Evolutionary conservation across 352 stramenopile genomes (phyloP).

Genomic region (Aphanomyces invadans): DNA sequence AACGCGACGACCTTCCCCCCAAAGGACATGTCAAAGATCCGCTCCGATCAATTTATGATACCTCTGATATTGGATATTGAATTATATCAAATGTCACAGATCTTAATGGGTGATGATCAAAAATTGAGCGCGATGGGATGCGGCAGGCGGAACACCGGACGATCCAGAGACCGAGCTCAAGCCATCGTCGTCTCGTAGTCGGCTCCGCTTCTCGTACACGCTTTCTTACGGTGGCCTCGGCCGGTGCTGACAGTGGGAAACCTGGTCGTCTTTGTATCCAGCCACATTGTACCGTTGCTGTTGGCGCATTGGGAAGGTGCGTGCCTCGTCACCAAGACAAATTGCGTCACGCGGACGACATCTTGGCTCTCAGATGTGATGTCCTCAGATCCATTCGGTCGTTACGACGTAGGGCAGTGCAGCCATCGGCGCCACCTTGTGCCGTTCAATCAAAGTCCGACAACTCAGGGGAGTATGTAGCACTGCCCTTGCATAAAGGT

Average conservation of each 20-base stretch:
- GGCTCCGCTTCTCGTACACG: slow-evolving; percentile 38
- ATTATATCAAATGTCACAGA: too few relatives aligned
- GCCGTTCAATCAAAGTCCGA: too few relatives aligned
- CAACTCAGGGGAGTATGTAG: too few relatives aligned
- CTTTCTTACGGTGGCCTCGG: slow-evolving; percentile 38
- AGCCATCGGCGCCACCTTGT: too few relatives aligned
- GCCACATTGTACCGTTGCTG: slow-evolving; percentile 41
- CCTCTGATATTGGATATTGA: neutral
- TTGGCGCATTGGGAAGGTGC: slow-evolving; percentile 54
- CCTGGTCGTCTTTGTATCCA: slow-evolving; percentile 59
- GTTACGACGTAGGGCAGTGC: neutral
- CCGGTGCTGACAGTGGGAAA: too few relatives aligned
- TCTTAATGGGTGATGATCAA: too few relatives aligned
- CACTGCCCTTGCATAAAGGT: too few relatives aligned
- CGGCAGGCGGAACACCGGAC: too few relatives aligned
- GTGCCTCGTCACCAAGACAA: slow-evolving; percentile 71
- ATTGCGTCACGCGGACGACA: slow-evolving; percentile 74
- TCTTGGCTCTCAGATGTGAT: slow-evolving; percentile 36
- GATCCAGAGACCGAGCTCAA: too few relatives aligned
- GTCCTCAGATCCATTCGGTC: neutral
- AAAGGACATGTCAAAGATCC: slow-evolving; percentile 2
- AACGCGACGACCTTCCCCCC: neutral
- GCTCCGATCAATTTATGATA: neutral
- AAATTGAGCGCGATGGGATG: too few relatives aligned
- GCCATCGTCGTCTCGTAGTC: slow-evolving; percentile 34